A percentile compares a stretch with the other conserved stretches of the same genome.
phyloP scores from a whole-genome alignment of 768 basidiomycete genomes.

The Boletus sp. region DNA sequence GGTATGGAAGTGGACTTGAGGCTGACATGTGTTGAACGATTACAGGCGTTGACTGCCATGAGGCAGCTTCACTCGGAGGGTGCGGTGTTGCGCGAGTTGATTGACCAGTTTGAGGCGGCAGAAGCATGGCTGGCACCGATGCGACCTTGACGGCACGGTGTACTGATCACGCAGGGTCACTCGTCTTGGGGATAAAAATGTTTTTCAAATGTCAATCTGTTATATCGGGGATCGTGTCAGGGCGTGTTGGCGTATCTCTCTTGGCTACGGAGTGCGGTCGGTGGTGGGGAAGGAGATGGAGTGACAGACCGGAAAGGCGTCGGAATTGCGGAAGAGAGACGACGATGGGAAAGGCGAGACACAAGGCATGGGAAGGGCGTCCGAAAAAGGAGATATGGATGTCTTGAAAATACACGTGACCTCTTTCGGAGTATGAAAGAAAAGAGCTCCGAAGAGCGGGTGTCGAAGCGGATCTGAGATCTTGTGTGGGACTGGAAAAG shows the following conservation, averaged over 20 bases:
- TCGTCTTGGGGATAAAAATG: neutral
- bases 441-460: neutral
- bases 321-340: constrained; percentile 10
- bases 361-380: constrained; percentile 14
- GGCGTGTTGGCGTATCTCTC: too few relatives aligned
- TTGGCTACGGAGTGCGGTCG: too few relatives aligned
- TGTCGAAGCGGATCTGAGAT: constrained; percentile 24
- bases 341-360: constrained; percentile 17
- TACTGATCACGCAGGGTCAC: constrained; percentile 37
- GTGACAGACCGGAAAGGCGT: neutral
- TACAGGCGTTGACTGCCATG: constrained; percentile 83
- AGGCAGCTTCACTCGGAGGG: constrained; percentile 83
- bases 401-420: constrained; percentile 17
- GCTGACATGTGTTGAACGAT: constrained; percentile 25
- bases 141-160: constrained; percentile 46
- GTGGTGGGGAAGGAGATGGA: too few relatives aligned
- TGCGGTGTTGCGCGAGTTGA: constrained; percentile 79
- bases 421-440: neutral
- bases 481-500: constrained; percentile 1
- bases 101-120: constrained; percentile 94
- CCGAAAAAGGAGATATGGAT: constrained; percentile 19
- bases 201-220: neutral
- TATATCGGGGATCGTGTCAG: neutral
- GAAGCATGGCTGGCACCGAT: constrained; percentile 93
- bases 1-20: constrained; percentile 14